A percentile compares a stretch with the other conserved stretches of the same genome.
Conservation (phyloP, 2,329 filamentous ascomycete species). For the Aspergillus quadrilineatus region DNA sequence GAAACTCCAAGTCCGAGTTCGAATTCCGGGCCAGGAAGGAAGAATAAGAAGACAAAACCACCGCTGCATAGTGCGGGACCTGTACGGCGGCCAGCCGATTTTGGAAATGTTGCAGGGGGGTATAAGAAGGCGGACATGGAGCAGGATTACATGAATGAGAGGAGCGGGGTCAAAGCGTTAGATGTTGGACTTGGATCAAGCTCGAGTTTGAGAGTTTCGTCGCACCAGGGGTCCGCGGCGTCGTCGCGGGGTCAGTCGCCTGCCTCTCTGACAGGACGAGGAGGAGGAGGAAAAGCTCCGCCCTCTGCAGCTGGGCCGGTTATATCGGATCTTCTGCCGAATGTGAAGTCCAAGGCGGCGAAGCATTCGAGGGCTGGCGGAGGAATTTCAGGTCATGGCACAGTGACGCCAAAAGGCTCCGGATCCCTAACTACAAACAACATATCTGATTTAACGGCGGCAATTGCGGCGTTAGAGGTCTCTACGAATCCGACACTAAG, state of each 20-base stretch:
- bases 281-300: constrained; percentile 46
- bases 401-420: constrained; percentile 56
- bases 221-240: constrained; percentile 44
- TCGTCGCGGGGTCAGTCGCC: constrained; percentile 48
- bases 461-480: constrained; percentile 86
- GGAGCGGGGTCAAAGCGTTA: constrained; percentile 36
- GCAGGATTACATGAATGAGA: constrained; percentile 69
- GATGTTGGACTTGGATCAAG: constrained; percentile 9
- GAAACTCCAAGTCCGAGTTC: constrained; percentile 3
- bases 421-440: constrained; percentile 47
- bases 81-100: constrained; percentile 62
- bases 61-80: constrained; percentile 61
- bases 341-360: constrained; percentile 58
- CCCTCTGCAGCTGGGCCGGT: constrained; percentile 73
- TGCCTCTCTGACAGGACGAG: constrained; percentile 14
- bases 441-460: constrained; percentile 63
- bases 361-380: constrained; percentile 61
- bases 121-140: constrained; percentile 73
- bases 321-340: constrained; percentile 70
- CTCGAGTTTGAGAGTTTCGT: constrained; percentile 29
- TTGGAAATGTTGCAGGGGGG: constrained; percentile 63
- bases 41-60: constrained; percentile 58
- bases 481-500: constrained; percentile 77
- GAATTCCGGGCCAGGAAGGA: constrained; percentile 23
- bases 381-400: constrained; percentile 65